Conservation (phyloP, 208 protist genomes). For the Acanthamoeba castellanii region DNA sequence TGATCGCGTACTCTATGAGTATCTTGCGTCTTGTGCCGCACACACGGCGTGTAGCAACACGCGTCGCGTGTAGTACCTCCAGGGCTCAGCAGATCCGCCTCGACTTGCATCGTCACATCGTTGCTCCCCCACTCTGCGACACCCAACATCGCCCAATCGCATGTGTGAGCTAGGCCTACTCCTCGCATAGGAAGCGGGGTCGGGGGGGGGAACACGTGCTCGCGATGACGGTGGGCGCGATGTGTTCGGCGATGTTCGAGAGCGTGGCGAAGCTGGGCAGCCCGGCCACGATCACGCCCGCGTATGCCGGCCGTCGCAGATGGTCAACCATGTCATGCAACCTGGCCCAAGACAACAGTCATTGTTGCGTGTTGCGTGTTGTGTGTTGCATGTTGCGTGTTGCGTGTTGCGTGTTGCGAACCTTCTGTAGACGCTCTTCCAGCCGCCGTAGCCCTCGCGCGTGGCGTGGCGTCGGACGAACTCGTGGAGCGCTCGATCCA, state of each 20-base stretch:
- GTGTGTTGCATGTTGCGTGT: too few species aligned
- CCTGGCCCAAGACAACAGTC: neutral
- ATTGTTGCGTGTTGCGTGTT: neutral
- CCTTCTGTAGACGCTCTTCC: neutral
- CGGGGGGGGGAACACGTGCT: neutral
- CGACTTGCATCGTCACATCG: too few species aligned
- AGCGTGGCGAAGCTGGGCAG: neutral
- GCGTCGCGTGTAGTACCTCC: too few species aligned
- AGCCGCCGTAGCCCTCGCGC: neutral
- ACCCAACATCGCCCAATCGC: too few species aligned
- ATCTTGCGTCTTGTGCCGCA: too few species aligned
- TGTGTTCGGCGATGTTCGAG: neutral
- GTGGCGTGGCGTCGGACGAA: neutral
- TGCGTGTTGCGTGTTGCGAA: too few species aligned
- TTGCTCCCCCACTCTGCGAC: too few species aligned
- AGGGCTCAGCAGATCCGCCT: too few species aligned
- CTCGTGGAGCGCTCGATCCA: neutral
- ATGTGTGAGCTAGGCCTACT: neutral
- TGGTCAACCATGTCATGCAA: neutral
- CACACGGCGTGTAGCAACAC: too few species aligned
- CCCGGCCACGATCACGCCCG: neutral
- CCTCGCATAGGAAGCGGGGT: neutral
- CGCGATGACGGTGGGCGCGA: neutral
- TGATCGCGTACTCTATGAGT: too few species aligned
- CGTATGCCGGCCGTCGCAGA: neutral